Evolutionary conservation across 2,329 filamentous ascomycete genomes (phyloP).

Genomic region (Triangularia verruculosa): DNA sequence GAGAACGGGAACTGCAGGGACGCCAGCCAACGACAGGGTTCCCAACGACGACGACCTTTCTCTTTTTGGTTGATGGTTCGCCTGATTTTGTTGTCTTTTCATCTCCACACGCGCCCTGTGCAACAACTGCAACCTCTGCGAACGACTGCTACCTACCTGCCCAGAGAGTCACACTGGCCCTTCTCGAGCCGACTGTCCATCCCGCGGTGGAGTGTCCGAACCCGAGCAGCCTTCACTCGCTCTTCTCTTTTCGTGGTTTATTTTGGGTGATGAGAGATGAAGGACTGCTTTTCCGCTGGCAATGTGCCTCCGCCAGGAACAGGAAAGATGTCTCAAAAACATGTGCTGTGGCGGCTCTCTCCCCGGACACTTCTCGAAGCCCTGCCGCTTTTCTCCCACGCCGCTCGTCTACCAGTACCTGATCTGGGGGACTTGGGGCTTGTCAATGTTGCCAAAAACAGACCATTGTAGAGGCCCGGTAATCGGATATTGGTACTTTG

Average conservation of each 20-base stretch:
- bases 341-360: neutral
- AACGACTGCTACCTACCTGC: neutral
- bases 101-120: neutral
- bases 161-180: neutral
- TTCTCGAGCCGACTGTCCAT: neutral
- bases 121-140: neutral
- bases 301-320: neutral
- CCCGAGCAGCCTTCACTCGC: neutral
- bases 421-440: neutral
- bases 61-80: neutral
- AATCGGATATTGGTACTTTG: neutral
- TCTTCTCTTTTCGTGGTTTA: neutral
- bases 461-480: neutral
- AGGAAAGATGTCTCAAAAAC: neutral
- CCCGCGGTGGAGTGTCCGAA: neutral
- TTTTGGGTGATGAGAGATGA: neutral
- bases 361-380: neutral
- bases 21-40: neutral
- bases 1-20: neutral
- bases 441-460: constrained; percentile 9
- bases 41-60: neutral
- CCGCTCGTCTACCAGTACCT: constrained; percentile 1
- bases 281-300: neutral
- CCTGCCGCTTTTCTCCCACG: neutral
- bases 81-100: neutral